Percentiles rank a stretch among this genome's conserved stretches.
phyloP scores from a whole-genome alignment of 1,284 basidiomycete species.

The Apiotrichum akiyoshidainum region DNA sequence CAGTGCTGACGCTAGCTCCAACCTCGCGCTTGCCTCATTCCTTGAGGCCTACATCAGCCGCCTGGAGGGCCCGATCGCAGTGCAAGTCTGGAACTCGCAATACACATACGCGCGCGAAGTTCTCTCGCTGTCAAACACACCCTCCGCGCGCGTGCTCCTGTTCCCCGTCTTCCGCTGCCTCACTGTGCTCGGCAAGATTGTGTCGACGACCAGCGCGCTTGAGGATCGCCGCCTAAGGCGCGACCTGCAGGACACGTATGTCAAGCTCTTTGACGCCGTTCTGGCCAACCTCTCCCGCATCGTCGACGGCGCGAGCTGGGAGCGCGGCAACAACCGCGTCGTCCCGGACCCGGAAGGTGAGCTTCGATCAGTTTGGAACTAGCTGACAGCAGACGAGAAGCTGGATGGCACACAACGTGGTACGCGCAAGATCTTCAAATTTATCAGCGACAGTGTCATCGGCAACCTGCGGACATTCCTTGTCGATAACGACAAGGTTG shows the following conservation, averaged over 20 bases:
- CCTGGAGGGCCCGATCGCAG: conserved; percentile 80
- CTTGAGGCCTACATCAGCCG: conserved; percentile 80
- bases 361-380: background rate
- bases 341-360: conserved; percentile 3
- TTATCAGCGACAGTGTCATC: conserved; percentile 67
- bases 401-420: background rate
- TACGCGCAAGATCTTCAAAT: conserved; percentile 61
- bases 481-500: conserved; percentile 78
- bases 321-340: conserved; percentile 1
- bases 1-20: conserved; percentile 57
- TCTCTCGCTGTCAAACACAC: conserved; percentile 58
- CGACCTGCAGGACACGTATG: conserved; percentile 85
- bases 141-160: conserved; percentile 61
- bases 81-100: conserved; percentile 85
- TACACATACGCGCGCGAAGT: conserved; percentile 78
- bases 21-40: conserved; percentile 56
- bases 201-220: conserved; percentile 80
- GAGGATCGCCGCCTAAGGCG: conserved; percentile 85
- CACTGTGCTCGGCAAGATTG: conserved; percentile 69
- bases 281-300: conserved; percentile 69
- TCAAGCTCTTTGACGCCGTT: conserved; percentile 78
- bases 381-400: conserved; percentile 3
- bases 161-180: conserved; percentile 75
- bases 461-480: conserved; percentile 77
- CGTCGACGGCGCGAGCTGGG: conserved; percentile 53